Evolutionary conservation across 805 yeast genomes (phyloP).

Genomic region (Millerago galiae): DNA sequence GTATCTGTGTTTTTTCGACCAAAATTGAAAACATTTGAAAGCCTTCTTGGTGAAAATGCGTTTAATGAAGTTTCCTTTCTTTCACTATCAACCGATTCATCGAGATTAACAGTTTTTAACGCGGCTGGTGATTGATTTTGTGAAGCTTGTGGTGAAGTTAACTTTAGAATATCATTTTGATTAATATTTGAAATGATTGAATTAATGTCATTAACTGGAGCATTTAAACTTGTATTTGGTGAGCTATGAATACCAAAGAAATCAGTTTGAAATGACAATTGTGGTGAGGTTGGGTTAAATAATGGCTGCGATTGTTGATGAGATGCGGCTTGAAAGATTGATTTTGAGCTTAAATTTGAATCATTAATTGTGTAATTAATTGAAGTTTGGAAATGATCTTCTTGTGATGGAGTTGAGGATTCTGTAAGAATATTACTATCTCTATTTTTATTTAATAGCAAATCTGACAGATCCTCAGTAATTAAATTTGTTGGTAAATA

Average conservation of each 20-base stretch:
- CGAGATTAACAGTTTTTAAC: neutral
- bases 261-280: conserved; percentile 10
- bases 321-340: conserved; percentile 14
- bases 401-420: conserved; percentile 2
- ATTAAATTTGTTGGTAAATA: conserved; percentile 31
- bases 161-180: conserved; percentile 5
- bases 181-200: conserved; percentile 21
- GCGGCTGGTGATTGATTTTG: conserved; percentile 10
- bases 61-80: conserved; percentile 7
- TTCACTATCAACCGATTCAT: neutral
- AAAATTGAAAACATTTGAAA: conserved; percentile 25
- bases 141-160: conserved; percentile 9
- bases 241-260: conserved; percentile 19
- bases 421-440: neutral
- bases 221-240: conserved; percentile 9
- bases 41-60: conserved; percentile 26
- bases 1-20: conserved; percentile 13
- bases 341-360: conserved; percentile 15
- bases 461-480: conserved; percentile 19
- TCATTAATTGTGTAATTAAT: conserved; percentile 8
- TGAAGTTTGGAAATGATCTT: neutral
- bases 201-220: conserved; percentile 15
- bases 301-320: conserved; percentile 15
- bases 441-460: conserved; percentile 1
- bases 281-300: conserved; percentile 10